Base-by-base conservation (phyloP, 306 rosid genomes). In the Lathyrus sativus region DNA sequence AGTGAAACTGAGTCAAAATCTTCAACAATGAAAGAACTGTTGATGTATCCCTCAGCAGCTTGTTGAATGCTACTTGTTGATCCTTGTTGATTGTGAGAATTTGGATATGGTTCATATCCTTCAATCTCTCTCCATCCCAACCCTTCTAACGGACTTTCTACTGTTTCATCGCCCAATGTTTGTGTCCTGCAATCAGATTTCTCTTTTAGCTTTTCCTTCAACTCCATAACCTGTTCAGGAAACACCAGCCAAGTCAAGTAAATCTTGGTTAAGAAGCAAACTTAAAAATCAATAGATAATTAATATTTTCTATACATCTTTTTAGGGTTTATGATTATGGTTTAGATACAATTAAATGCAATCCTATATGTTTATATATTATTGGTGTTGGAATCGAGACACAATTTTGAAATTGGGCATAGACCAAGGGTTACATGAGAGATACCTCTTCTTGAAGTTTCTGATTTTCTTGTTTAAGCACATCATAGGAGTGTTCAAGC, bases 381-480 rank as follows among this genome's bases (percentile, higher is more conserved):
- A 31, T 1, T 33, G 38, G 38, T 33, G 38, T 6, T 33, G 38
- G 38, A 6, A 33, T 33, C 38, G 38, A 33, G 38, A 33, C 8
- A 6, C 9, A 33, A 9, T 9, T 33, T 5, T 33, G 38, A 33
- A 33, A 33, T 33, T 33, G 38, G 38, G 4, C 6, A 51, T 19
- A 12, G 9, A 51, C 7, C 22, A 1, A 51, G 38, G 38, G 38
- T 33, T 33, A 33, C 7, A 19, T 51, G 31, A 5, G 13, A 26
- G 10, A 0, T 26, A 55, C 99, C 99, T 93, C 90, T 49, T 90
- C 88, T 74, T 90, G 96, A 58, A 93, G 99, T 65, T 66, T 85
- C 9, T 76, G 87, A 28, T 88, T 93, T 74, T 93, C 86, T 10
- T 88, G 96, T 70, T 85, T 93, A 31, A 93, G 96, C 0, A 80